Evolutionary conservation across 306 rosid species (phyloP).

Genomic region (Prunus mongolica): DNA sequence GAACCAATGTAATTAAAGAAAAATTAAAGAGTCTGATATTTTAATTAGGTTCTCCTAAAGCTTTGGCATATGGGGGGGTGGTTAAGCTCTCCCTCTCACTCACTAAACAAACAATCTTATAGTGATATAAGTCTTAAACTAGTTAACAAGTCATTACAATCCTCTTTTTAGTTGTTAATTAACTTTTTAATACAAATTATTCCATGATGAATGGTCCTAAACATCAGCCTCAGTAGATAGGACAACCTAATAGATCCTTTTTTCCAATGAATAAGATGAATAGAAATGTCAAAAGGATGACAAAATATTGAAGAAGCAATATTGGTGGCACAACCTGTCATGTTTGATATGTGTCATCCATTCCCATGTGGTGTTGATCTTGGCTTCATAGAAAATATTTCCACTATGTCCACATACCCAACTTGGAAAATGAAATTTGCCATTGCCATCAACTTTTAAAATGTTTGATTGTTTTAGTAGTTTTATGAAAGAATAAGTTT

Average conservation of each 20-base stretch:
- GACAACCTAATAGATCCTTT: slow-evolving; percentile 5
- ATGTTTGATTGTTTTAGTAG: too few relatives aligned
- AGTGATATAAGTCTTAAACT: not conserved
- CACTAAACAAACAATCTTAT: not conserved
- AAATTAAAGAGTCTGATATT: not conserved
- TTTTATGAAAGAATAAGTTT: too few relatives aligned
- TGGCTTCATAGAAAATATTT: not conserved
- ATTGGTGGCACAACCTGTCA: slow-evolving; percentile 9
- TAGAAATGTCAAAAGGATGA: slow-evolving; percentile 9
- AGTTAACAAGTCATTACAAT: not conserved
- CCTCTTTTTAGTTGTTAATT: slow-evolving; percentile 5
- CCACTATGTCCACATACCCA: not conserved
- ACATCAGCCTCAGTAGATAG: not conserved
- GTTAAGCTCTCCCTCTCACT: slow-evolving; percentile 6
- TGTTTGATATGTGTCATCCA: not conserved
- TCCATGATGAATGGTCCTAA: slow-evolving; percentile 14
- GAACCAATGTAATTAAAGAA: not conserved
- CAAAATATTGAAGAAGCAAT: not conserved
- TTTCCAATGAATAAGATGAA: not conserved
- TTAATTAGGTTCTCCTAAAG: not conserved
- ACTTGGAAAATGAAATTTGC: slow-evolving; percentile 7
- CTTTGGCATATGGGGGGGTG: not conserved
- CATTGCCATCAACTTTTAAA: too few relatives aligned
- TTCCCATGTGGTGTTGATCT: not conserved
- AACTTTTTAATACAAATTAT: slow-evolving; percentile 9